Evolutionary conservation across 768 basidiomycete genomes (phyloP), one percentile per base, ranked within the genome.

Genomic region (Suillus spraguei): DNA sequence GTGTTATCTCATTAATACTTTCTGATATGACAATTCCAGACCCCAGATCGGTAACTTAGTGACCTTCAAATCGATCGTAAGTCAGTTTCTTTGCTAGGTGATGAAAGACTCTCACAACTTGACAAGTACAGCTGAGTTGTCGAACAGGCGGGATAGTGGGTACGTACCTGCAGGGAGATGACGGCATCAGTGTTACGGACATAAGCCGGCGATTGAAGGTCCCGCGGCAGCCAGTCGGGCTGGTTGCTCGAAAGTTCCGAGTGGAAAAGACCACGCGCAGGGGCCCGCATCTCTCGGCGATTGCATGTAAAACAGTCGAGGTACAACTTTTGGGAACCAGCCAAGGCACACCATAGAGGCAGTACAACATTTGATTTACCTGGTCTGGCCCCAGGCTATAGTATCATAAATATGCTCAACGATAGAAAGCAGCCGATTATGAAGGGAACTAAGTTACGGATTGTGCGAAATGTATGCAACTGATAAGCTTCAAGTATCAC

Each of bases 401-500:
- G 24, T 17, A 28, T 58, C 56, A 58, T 11, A 20, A 28, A 28
- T 28, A 28, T 32, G 17, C 3, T 41, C 10, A 5, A 28, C 41
- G 11, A 41, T 41, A 32, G 39, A 28, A 39, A 28, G 38, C 3
- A 28, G 28, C 55, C 16, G 9, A 58, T 58, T 32, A 58, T 28
- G 39, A 58, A 58, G 39, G 17, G 24, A 41, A 3, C 17, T 58
- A 41, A 28, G 28, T 28, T 58, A 36, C 28, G 1, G 17, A 20
- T 41, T 32, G 39, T 28, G 17, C 55, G 24, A 24, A 56, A 56
- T 56, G 10, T 17, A 28, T 39, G 24, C 39, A 28, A 20, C 5
- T 60, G 7, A 63, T 70, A 74, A 36, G 28, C 24, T 49, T 65
- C 53, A 60, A 20, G 65, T 68, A 46, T 79, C 77, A 52, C 72